A percentile compares a stretch with the other conserved stretches of the same genome.
Conservation (phyloP, 139 green algal genomes). For the Trebouxia sp. region DNA sequence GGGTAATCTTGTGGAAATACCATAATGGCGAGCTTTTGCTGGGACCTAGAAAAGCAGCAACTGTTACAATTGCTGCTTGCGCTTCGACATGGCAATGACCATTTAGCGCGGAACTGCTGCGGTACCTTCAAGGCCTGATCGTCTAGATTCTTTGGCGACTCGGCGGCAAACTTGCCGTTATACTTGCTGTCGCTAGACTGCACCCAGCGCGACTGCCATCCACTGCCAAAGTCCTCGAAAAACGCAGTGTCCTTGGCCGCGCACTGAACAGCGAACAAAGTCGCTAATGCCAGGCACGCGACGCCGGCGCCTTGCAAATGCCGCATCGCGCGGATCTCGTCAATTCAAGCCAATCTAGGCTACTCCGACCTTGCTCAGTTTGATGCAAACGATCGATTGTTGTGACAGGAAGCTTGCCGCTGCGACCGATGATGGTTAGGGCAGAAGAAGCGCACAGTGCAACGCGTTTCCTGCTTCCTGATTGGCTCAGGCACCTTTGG, state of each 20-base stretch:
- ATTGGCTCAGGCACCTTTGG: background rate
- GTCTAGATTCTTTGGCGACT: constrained; percentile 32
- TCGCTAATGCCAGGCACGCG: constrained; percentile 19
- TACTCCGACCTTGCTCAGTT: no score
- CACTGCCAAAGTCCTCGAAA: constrained; percentile 40
- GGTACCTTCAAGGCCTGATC: constrained; percentile 40
- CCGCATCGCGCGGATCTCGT: background rate
- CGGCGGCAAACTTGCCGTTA: constrained; percentile 43
- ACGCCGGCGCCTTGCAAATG: background rate
- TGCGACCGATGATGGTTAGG: no score
- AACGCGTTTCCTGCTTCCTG: constrained; percentile 11
- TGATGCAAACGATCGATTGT: background rate
- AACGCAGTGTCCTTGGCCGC: constrained; percentile 27
- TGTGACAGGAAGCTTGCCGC: no score
- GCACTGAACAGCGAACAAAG: constrained; percentile 2
- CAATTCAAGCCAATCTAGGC: background rate
- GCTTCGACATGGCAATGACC: background rate
- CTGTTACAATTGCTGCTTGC: background rate
- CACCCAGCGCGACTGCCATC: constrained; percentile 43
- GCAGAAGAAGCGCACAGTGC: background rate
- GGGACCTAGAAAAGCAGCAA: constrained; percentile 55
- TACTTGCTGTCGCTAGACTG: constrained; percentile 47
- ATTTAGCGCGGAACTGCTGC: background rate
- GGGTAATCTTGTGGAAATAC: constrained; percentile 58
- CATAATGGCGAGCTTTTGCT: constrained; percentile 79